Evolutionary conservation across 139 green algal genomes (phyloP), one percentile per base, ranked within the genome.

Genomic region (Tetradesmus obliquus): DNA sequence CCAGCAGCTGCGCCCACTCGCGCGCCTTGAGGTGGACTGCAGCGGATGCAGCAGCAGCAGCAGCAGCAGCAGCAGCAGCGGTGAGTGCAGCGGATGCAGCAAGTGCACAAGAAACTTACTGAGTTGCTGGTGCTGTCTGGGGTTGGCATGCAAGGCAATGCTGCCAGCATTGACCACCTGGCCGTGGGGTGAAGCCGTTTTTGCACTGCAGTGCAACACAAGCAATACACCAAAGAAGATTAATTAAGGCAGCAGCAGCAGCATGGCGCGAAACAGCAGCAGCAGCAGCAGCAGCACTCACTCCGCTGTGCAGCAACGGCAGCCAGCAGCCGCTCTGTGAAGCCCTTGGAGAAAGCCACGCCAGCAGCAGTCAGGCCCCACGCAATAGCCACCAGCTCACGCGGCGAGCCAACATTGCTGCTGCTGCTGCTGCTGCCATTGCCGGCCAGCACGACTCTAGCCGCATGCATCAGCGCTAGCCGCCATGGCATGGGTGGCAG

Each of bases 1-100:
- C 17, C 74, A 91, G 87, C 87, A 91, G 55, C 87, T 74, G 51
- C n/a, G 71, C 22, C 87, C 87, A 91, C 66, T 91, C 87, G 55
- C 87, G 87, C 53, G 85, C 85, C 85, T 89, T 89, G 45, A 89
- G 76, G 45, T 89, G 85, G 19, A 82, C 85, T 89, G 85, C 83
- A 62, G n/a, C 20, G 22, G 15, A 66, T 7, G 8, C 6, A 13
- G 8, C 57, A 76, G 66, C 66, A 76, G 66, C 66, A 76, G 66
- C 66, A 76, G 66, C 66, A 76, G 66, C 66, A 74, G 66, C 66
- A 76, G 66, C 60, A 7, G 9, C 24, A 83, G 7, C 76, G 51
- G 2, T 54, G 24, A 82, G 13, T 20, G 1, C 83, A 88, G 57
- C 1, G 5, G 22, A 17, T 55, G 83, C 20, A 79, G 55, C 83